These are phyloP conservation scores for Pyrenophora tritici-repentis DNA, from an alignment of 2,329 filamentous ascomycete species.

Conservation along the genomic window DNA sequence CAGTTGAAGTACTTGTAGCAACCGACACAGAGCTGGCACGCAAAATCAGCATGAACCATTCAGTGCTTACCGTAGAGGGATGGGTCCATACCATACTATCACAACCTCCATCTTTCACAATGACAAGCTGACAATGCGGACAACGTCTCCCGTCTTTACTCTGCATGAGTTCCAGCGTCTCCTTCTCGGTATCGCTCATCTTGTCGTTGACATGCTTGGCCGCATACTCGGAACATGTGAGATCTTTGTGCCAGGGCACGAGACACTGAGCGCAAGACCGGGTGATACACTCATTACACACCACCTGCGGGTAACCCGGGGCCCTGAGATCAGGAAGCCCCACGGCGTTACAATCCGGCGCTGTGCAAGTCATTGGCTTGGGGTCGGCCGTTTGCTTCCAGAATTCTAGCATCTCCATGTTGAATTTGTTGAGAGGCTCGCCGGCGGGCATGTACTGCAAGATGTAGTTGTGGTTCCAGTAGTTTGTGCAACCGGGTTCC, in stretches of 20 bases:
- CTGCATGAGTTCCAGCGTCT: slow-evolving; percentile 31
- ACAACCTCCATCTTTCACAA: slow-evolving; percentile 40
- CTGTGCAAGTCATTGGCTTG: slow-evolving; percentile 22
- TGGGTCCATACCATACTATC: slow-evolving; percentile 21
- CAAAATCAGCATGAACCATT: background rate
- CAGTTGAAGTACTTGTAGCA: slow-evolving; percentile 38
- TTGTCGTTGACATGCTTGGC: slow-evolving; percentile 22
- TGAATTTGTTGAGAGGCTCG: slow-evolving; percentile 28
- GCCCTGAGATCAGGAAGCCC: slow-evolving; percentile 23
- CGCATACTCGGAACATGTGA: slow-evolving; percentile 31
- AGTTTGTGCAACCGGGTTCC: slow-evolving; percentile 24
- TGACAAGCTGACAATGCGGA: slow-evolving; percentile 37
- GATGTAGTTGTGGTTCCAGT: slow-evolving; percentile 27
- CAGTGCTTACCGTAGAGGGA: too few species aligned
- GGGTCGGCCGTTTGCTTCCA: slow-evolving; percentile 20
- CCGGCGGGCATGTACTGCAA: slow-evolving; percentile 26
- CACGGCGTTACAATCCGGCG: slow-evolving; percentile 15
- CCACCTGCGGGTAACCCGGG: slow-evolving; percentile 34
- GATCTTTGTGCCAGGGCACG: slow-evolving; percentile 30
- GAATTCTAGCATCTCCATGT: slow-evolving; percentile 30
- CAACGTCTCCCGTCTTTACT: slow-evolving; percentile 33
- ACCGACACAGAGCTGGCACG: slow-evolving; percentile 17
- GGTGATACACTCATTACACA: slow-evolving; percentile 23
- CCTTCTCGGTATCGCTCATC: slow-evolving; percentile 30
- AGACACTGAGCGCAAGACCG: slow-evolving; percentile 30